Base-by-base conservation (phyloP, 2,329 filamentous ascomycete genomes). In the Sordariomycetes sp. region DNA sequence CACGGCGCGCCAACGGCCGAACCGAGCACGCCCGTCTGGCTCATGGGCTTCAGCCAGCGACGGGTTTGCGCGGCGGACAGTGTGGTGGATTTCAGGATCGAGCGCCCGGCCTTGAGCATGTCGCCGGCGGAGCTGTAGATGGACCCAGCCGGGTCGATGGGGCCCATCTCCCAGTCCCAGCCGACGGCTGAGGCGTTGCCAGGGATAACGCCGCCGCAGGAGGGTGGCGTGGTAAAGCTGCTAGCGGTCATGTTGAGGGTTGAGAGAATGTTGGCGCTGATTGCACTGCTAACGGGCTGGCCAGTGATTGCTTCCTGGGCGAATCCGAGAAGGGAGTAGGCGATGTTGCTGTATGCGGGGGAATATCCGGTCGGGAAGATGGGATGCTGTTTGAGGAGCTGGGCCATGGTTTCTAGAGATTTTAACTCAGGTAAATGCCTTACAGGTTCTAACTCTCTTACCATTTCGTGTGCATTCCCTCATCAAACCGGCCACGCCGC, bases 271-370 rank as follows among this genome's bases (percentile, higher is more conserved):
- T 50, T 46, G n/a, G 46, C 36, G 16, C 50, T 24, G 14, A 62
- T 47, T 7, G 42, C 3, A 37, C 32, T 15, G 43, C 30, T 30
- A 57, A 51, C 20, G 6, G 44, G 34, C 15, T 45, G 48, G 7
- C 55, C 54, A 2, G 57, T 62, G 38, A 64, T 62, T 32, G 44
- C 45, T 39, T 63, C 54, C n/a, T 60, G 48, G 6, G 54, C 59
- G 35, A 59, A 63, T 3, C 48, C 46, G 4, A 63, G 44, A 21
- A 63, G 48, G 32, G 51, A 47, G 36, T 47, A 61, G 6, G 52
- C 59, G 2, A 51, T 42, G 40, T 64, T 61, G 32, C 54, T 52
- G 39, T 61, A 60, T 3, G 50, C 49, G 1, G 58, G 57, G 2
- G 51, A 50, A 18, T 48, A 41, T 10, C 45, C 52, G 2, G 54